Evolutionary conservation across 1,139 yeast genomes (phyloP), one percentile per base, ranked within the genome.

Genomic region (Pichia norvegensis): DNA sequence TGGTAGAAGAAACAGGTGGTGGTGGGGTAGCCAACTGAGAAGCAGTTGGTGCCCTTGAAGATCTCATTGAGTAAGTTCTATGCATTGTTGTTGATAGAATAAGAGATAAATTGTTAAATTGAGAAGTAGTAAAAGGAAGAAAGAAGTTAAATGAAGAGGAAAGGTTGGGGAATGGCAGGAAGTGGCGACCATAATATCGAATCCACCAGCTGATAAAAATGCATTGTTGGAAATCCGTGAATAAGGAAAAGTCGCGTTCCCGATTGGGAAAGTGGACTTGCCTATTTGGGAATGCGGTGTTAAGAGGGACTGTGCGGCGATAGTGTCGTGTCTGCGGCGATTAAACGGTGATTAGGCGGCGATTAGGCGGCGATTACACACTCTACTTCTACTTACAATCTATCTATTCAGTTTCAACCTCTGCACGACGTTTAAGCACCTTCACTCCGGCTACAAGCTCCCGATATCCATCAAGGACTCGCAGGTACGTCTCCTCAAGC

Each of bases 51-150:
- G 97, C 97, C 69, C 95, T 85, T 48, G 84, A 70, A 57, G 88
- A 81, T 79, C 98, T 88, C 70, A 92, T 77, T 36, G 97, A 92
- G 69, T 92, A 92, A 44, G 98, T 90, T 83, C 97, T 85, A 78
- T 92, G 97, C 98, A 92, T 92, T 57, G 16, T 49, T 13, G 10
- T n/a, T 17, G 7, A 8, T 5, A 13, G 13, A 8, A 31, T 6
- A 31, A 40, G 25, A 16, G 33, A 29, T 14, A 14, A 11, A 7
- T 25, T 11, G 29, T 25, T 29, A 1, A n/a, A 29, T 3, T 29
- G 16, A 13, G 33, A n/a, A 29, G 33, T 10, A 13, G 2, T 25
- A 25, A 27, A 27, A 27, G 31, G n/a, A n/a, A n/a, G n/a, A n/a
- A n/a, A n/a, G n/a, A n/a, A n/a, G n/a, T n/a, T n/a, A n/a, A n/a